Base-by-base conservation (phyloP, 176 grass and related monocot species). In the Eragrostis curvula region DNA sequence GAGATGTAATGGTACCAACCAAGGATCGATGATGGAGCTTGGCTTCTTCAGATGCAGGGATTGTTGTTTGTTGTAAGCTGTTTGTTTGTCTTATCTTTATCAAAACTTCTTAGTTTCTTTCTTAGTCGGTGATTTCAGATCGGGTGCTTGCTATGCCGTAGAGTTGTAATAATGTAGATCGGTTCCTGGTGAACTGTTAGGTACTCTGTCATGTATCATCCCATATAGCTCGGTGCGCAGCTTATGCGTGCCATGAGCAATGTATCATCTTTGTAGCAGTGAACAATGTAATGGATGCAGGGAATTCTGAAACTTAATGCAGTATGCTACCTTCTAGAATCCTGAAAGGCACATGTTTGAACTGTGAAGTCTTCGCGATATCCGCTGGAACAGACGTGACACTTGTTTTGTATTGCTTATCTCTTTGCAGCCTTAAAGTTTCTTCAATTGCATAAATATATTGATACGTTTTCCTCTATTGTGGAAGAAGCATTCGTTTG, bases 251-350 rank as follows among this genome's bases (percentile, higher is more conserved):
- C 16, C 62, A 87, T 85, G 73, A 48, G 4, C 16, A 30, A 41
- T 79, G 20, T 68, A 40, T 86, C 13, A 8, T 57, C 25, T 44
- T 66, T 56, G 8, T 36, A 69, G 28, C 62, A 18, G 16, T 70
- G 42, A 69, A 87, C n/a, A 87, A 69, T 70, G 50, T 51, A 76
- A 75, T 70, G 52, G 32, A 17, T 48, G 56, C 25, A 57, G 28
- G 21, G 29, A 50, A 36, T 36, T 66, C 30, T 62, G 24, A 74
- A 70, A 55, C 30, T 52, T 74, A 27, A 15, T 53, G 32, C 50
- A 30, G 24, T 20, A 11, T 73, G 67, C 17, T 55, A 24, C 12
- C 32, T 36, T 42, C 63, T 39, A 4, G 20, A 64, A 79, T 30
- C 51, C 23, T 28, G 28, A 13, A 57, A 77, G 25, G 1, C 21